phyloP scores from a whole-genome alignment of 495 filamentous ascomycete species.

The Aspergillus baeticus region DNA sequence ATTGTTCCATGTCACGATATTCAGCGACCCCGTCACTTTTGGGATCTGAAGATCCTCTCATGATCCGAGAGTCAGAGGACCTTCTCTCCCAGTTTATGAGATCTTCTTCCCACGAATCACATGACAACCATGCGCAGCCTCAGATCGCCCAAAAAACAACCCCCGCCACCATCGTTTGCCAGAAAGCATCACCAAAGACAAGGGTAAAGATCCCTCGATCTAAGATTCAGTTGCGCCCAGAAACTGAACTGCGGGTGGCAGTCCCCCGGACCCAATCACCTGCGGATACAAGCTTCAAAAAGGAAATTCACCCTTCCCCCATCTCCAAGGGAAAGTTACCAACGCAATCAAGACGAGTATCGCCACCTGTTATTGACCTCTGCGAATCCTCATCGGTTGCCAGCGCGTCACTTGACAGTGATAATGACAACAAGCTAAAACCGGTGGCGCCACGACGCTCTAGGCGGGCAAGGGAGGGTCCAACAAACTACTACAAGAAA shows the following conservation, averaged over 20 bases:
- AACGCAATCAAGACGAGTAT: not conserved
- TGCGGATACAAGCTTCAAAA: not conserved
- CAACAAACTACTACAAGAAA: slow-evolving; percentile 28
- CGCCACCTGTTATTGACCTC: too few species aligned
- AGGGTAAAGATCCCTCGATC: slow-evolving; percentile 5
- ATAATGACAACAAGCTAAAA: too few species aligned
- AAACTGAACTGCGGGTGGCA: not conserved
- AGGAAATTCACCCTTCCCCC: not conserved
- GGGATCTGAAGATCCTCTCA: slow-evolving; percentile 15
- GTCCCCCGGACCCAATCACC: too few species aligned
- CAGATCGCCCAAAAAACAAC: not conserved
- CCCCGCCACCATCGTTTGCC: not conserved
- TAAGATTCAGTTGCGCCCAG: not conserved
- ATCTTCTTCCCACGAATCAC: slow-evolving; percentile 10
- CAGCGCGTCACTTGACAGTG: not conserved
- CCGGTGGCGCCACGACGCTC: too few species aligned
- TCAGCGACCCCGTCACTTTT: not conserved
- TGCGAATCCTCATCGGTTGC: not conserved
- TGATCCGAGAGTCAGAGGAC: slow-evolving; percentile 18
- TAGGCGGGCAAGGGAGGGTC: slow-evolving; percentile 15
- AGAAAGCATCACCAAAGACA: not conserved
- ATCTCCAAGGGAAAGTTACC: not conserved
- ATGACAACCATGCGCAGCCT: not conserved
- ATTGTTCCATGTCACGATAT: not conserved
- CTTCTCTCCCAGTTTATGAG: slow-evolving; percentile 25